Percentiles rank a stretch among this genome's conserved stretches.
These are phyloP conservation scores for Xylaria sp. DNA, from an alignment of 2,329 filamentous ascomycete species.

Conservation along the genomic window DNA sequence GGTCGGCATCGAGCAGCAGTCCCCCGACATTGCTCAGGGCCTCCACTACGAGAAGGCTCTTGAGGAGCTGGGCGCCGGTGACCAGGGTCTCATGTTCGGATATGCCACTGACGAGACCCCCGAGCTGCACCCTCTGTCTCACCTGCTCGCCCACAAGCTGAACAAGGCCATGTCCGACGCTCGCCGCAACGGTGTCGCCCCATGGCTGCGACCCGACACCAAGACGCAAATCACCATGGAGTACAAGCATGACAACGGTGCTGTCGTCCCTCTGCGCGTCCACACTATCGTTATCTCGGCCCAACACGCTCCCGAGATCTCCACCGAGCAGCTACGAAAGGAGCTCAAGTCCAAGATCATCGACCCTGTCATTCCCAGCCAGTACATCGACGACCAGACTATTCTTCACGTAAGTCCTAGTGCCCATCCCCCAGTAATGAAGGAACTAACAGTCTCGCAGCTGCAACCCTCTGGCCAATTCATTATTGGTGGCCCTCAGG, in stretches of 20 bases:
- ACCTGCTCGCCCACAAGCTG: constrained; percentile 95
- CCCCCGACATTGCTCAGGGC: constrained; percentile 98
- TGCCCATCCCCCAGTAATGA: not conserved
- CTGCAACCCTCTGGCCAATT: constrained; percentile 97
- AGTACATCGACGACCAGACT: constrained; percentile 93
- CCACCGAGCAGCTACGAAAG: constrained; percentile 91
- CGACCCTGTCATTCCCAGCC: constrained; percentile 89
- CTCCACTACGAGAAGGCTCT: constrained; percentile 98
- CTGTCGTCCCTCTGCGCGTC: constrained; percentile 89
- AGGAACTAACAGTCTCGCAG: constrained; percentile 34
- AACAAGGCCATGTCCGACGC: constrained; percentile 94
- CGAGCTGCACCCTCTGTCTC: constrained; percentile 93
- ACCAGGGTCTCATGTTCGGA: constrained; percentile 99
- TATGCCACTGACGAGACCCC: constrained; percentile 99
- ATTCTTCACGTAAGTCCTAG: constrained; percentile 83
- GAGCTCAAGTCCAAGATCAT: constrained; percentile 98
- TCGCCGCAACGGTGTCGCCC: constrained; percentile 85
- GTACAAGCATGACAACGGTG: constrained; percentile 96
- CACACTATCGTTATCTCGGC: constrained; percentile 97
- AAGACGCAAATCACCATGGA: constrained; percentile 99
- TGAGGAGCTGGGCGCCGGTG: constrained; percentile 97
- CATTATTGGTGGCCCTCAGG: constrained; percentile 99
- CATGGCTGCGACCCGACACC: constrained; percentile 97
- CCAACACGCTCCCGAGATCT: constrained; percentile 89
- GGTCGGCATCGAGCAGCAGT: constrained; percentile 99